Evolutionary conservation across 1,139 yeast genomes (phyloP).

Genomic region (Suhomyces atakaporum): DNA sequence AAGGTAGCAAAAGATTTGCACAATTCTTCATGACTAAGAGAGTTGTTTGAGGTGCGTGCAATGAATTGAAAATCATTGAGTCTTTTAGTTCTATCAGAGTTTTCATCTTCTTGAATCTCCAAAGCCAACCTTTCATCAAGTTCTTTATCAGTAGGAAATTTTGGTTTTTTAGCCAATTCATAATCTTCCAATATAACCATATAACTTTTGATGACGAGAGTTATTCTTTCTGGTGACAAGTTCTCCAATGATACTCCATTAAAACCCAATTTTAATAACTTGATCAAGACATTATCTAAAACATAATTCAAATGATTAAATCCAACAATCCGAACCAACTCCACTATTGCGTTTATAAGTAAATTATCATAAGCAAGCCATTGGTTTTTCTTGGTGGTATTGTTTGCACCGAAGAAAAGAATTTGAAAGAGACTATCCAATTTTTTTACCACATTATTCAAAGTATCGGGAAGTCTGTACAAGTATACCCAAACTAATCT

Average conservation of each 20-base stretch:
- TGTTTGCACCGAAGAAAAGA: conserved; percentile 49
- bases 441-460: conserved; percentile 76
- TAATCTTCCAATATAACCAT: conserved; percentile 65
- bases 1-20: conserved; percentile 62
- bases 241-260: conserved; percentile 61
- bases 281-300: conserved; percentile 73
- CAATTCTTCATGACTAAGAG: conserved; percentile 72
- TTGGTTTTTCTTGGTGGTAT: conserved; percentile 60
- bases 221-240: conserved; percentile 67
- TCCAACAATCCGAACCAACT: conserved; percentile 74
- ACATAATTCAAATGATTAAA: conserved; percentile 77
- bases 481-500: conserved; percentile 87
- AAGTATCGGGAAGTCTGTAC: conserved; percentile 82
- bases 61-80: conserved; percentile 36
- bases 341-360: conserved; percentile 66
- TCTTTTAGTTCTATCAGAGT: conserved; percentile 5
- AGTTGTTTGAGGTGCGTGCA: conserved; percentile 47
- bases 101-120: conserved; percentile 4
- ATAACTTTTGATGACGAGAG: conserved; percentile 71
- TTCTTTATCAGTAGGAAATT: conserved; percentile 70
- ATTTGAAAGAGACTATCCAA: conserved; percentile 53
- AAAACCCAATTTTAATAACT: conserved; percentile 55
- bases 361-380: conserved; percentile 67
- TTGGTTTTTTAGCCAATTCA: conserved; percentile 60
- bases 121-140: conserved; percentile 28